phyloP scores from a whole-genome alignment of 176 grass and related monocot genomes.

The Rhipidocladum racemiflorum region DNA sequence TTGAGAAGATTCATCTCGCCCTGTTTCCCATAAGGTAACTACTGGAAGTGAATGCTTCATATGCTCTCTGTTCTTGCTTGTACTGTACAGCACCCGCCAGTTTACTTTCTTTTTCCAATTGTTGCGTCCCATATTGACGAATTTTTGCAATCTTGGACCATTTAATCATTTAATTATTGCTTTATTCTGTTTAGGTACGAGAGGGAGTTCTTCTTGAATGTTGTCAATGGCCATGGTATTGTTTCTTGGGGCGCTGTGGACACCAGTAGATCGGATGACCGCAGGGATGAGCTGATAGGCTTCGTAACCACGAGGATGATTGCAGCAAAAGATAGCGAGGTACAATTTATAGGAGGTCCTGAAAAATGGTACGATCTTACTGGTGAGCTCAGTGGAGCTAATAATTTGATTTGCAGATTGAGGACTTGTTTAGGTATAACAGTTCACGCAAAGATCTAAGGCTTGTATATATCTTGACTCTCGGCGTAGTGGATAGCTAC shows the following conservation, averaged over 20 bases:
- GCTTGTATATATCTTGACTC: slow-evolving; percentile 83
- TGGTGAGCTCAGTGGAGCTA: slow-evolving; percentile 19
- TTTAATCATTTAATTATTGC: background rate
- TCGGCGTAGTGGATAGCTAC: slow-evolving; percentile 83
- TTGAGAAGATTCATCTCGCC: slow-evolving; percentile 83
- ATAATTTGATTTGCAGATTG: slow-evolving; percentile 60
- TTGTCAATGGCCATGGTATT: slow-evolving; percentile 80
- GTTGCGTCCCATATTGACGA: background rate
- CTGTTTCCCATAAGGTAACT: slow-evolving; percentile 88
- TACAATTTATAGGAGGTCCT: slow-evolving; percentile 25
- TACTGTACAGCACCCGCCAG: background rate
- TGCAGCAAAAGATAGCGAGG: slow-evolving; percentile 83
- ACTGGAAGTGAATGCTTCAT: background rate
- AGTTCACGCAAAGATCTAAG: slow-evolving; percentile 65
- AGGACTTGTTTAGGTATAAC: slow-evolving; percentile 88
- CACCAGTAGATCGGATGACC: slow-evolving; percentile 62
- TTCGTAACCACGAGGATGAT: slow-evolving; percentile 88
- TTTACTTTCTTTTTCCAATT: background rate
- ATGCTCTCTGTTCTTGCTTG: slow-evolving; percentile 18
- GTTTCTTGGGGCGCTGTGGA: slow-evolving; percentile 93
- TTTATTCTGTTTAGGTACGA: slow-evolving; percentile 64
- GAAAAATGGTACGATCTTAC: slow-evolving; percentile 14
- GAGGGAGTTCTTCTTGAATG: slow-evolving; percentile 94
- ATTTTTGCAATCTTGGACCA: background rate
- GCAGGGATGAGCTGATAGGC: slow-evolving; percentile 77